phyloP scores from a whole-genome alignment of 257 asterid species.

The Ehretia macrophylla region DNA sequence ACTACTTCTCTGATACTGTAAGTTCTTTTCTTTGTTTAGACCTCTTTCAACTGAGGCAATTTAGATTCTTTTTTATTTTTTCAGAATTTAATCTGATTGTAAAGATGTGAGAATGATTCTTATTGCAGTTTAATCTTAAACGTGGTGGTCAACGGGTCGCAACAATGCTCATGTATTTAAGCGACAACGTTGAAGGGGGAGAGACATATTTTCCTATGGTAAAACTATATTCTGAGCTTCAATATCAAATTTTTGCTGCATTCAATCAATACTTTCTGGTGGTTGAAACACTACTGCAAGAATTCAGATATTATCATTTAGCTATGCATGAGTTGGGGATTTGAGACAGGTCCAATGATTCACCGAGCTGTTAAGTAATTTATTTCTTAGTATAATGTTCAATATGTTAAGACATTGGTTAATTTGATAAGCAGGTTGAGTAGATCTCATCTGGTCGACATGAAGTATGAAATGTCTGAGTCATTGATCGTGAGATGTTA shows the following conservation, averaged over 20 bases:
- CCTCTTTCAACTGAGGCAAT: slow-evolving; percentile 1
- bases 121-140: slow-evolving; percentile 55
- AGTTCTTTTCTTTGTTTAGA: slow-evolving; percentile 21
- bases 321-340: no score
- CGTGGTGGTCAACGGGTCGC: slow-evolving; percentile 74
- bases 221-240: slow-evolving; percentile 6
- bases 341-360: no score
- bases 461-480: no score
- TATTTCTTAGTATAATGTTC: no score
- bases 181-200: slow-evolving; percentile 72
- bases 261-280: background rate
- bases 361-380: no score
- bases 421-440: no score
- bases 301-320: no score
- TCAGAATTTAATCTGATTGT: background rate
- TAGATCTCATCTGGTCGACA: no score
- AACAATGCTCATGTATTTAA: slow-evolving; percentile 69
- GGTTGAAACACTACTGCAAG: no score
- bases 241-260: background rate
- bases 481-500: no score
- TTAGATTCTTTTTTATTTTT: background rate
- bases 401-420: no score
- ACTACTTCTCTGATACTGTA: slow-evolving; percentile 80
- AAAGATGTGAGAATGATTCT: slow-evolving; percentile 9
- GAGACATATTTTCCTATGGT: slow-evolving; percentile 71